Evolutionary conservation across 306 rosid genomes (phyloP).

Genomic region (Vigna radiata): DNA sequence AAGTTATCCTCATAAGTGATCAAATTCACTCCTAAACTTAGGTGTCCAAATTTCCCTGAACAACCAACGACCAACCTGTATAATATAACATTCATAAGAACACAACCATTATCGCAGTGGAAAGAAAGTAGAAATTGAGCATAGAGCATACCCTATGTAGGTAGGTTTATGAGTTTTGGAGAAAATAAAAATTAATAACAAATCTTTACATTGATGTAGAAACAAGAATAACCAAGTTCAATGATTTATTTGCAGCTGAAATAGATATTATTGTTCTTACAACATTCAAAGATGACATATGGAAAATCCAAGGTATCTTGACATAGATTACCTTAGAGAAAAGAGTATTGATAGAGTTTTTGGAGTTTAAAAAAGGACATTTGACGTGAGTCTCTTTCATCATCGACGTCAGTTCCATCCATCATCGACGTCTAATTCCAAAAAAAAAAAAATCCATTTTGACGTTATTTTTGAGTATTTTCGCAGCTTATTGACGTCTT

Average conservation of each 20-base stretch:
- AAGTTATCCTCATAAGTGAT: too few relatives aligned
- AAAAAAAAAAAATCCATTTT: too few relatives aligned
- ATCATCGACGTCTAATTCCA: too few relatives aligned
- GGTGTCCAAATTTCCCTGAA: too few relatives aligned
- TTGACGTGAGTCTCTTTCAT: too few relatives aligned
- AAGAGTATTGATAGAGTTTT: too few relatives aligned
- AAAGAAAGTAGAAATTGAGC: conserved; percentile 21
- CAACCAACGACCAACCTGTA: conserved; percentile 58
- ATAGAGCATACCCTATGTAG: conserved; percentile 80
- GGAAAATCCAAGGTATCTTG: conserved; percentile 2
- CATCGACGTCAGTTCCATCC: too few relatives aligned
- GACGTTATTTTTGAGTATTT: too few relatives aligned
- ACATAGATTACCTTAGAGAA: too few relatives aligned
- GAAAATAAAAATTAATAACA: conserved; percentile 94
- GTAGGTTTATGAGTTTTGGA: conserved; percentile 94
- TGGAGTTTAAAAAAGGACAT: too few relatives aligned
- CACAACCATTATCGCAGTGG: neutral
- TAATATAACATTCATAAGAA: conserved; percentile 39
- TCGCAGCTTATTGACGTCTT: too few relatives aligned
- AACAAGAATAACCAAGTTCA: conserved; percentile 98
- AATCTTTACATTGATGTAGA: conserved; percentile 98
- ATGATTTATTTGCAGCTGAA: conserved; percentile 99
- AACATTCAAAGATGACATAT: conserved; percentile 23
- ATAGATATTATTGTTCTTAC: conserved; percentile 26
- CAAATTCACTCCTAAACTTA: too few relatives aligned